Evolutionary conservation across 306 rosid species (phyloP).

Genomic region (Prunus mira): DNA sequence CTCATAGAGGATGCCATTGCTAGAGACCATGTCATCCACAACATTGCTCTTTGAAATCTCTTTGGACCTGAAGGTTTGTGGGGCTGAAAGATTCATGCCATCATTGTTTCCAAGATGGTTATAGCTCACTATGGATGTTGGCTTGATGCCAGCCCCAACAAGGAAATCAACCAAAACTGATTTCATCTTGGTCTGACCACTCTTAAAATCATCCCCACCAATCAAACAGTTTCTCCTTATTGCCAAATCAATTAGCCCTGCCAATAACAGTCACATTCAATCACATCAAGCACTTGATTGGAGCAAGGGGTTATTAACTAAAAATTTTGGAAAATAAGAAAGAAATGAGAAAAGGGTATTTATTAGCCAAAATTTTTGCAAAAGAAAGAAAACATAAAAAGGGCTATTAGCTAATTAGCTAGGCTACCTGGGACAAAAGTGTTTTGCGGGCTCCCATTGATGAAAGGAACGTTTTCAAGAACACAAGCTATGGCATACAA

Average conservation of each 20-base stretch:
- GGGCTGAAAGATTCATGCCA: conserved; percentile 98
- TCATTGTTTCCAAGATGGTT: conserved; percentile 98
- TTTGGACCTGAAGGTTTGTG: conserved; percentile 95
- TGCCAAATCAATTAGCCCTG: conserved; percentile 89
- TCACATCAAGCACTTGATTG: neutral
- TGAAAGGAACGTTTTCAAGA: conserved; percentile 78
- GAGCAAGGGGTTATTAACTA: too few relatives aligned
- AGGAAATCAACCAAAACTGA: conserved; percentile 97
- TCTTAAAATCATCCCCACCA: conserved; percentile 98
- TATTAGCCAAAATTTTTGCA: neutral
- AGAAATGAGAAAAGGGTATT: neutral
- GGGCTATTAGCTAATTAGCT: too few relatives aligned
- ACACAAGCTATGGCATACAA: conserved; percentile 83
- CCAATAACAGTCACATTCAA: neutral
- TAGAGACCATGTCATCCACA: conserved; percentile 96
- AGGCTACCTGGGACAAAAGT: conserved; percentile 88
- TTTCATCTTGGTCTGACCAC: conserved; percentile 99
- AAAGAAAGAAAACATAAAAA: neutral
- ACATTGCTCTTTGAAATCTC: conserved; percentile 98
- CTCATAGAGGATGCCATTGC: conserved; percentile 83
- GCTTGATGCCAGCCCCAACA: conserved; percentile 99
- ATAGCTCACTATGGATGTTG: conserved; percentile 97
- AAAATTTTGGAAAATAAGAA: neutral
- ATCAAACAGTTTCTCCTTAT: conserved; percentile 74
- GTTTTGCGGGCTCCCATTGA: conserved; percentile 98